Percentiles rank a stretch among this genome's conserved stretches.
These are phyloP conservation scores for Backusella tarrabulga DNA, from an alignment of 192 early-diverging fungal genomes.

Conservation along the genomic window DNA sequence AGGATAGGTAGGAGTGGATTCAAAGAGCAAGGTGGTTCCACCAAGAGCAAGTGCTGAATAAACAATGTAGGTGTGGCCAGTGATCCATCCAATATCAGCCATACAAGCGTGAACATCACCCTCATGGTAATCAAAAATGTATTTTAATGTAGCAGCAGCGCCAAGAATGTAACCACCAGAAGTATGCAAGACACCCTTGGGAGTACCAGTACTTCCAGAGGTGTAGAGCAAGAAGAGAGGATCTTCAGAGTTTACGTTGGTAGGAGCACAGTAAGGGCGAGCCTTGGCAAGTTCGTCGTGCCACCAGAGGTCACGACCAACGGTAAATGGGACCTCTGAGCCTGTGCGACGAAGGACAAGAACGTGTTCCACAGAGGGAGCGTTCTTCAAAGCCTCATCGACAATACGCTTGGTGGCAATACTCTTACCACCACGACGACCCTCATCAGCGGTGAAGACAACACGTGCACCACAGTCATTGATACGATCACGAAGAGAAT, in stretches of 20 bases:
- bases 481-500: conserved; percentile 91
- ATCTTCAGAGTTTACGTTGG: conserved; percentile 86
- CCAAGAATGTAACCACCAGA: conserved; percentile 95
- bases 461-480: conserved; percentile 77
- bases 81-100: conserved; percentile 92
- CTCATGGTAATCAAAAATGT: conserved; percentile 93
- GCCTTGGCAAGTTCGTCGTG: conserved; percentile 84
- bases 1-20: conserved; percentile 93
- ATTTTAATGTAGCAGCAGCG: conserved; percentile 82
- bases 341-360: conserved; percentile 93
- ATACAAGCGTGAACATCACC: conserved; percentile 90
- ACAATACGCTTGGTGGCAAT: conserved; percentile 92
- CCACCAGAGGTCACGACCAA: conserved; percentile 91
- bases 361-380: conserved; percentile 79
- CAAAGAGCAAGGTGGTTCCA: conserved; percentile 91
- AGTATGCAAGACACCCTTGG: conserved; percentile 94
- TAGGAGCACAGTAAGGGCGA: conserved; percentile 85
- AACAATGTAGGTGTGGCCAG: conserved; percentile 87
- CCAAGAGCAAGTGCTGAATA: conserved; percentile 90
- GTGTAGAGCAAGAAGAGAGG: conserved; percentile 96
- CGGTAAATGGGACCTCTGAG: conserved; percentile 72
- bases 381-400: conserved; percentile 81
- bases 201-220: conserved; percentile 84
- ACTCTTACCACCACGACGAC: conserved; percentile 85
- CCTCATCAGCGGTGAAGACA: conserved; percentile 94